Percentiles rank a stretch among this genome's conserved stretches.
Evolutionary conservation across 768 basidiomycete genomes (phyloP).

Genomic region (Phylloporus arenicola): DNA sequence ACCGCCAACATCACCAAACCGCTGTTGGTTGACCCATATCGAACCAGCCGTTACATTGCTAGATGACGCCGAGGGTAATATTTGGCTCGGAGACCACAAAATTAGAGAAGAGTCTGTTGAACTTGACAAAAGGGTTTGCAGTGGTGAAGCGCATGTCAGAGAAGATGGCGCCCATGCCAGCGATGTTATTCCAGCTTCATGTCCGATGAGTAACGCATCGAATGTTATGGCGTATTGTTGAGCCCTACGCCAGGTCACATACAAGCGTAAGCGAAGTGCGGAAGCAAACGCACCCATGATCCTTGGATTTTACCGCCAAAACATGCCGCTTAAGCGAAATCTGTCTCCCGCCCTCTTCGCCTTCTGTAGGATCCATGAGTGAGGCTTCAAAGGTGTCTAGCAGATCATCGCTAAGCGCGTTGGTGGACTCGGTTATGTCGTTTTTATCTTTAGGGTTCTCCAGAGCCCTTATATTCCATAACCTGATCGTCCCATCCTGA

Average conservation of each 20-base stretch:
- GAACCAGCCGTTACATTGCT: constrained; percentile 41
- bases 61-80: constrained; percentile 31
- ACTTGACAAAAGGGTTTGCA: constrained; percentile 71
- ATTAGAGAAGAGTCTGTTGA: constrained; percentile 96
- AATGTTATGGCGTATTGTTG: constrained; percentile 76
- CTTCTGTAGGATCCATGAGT: constrained; percentile 62
- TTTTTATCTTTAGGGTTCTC: constrained; percentile 15
- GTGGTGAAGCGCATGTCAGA: constrained; percentile 20
- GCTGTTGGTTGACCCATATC: constrained; percentile 85
- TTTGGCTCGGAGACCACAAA: constrained; percentile 79
- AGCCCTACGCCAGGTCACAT: constrained; percentile 25
- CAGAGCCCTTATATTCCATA: constrained; percentile 78
- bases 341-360: constrained; percentile 75
- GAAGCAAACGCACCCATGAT: constrained; percentile 12
- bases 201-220: constrained; percentile 92
- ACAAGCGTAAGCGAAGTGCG: constrained; percentile 21
- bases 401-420: constrained; percentile 59
- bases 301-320: constrained; percentile 53
- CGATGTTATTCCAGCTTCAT: constrained; percentile 88
- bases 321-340: constrained; percentile 88
- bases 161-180: constrained; percentile 69
- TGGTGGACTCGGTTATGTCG: constrained; percentile 16
- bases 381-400: constrained; percentile 86
- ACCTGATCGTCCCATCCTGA: constrained; percentile 88
- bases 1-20: constrained; percentile 94